Percentiles rank a stretch among this genome's conserved stretches.
Evolutionary conservation across 78 protist genomes (phyloP).

Genomic region (Tieghemostelium lacteum): DNA sequence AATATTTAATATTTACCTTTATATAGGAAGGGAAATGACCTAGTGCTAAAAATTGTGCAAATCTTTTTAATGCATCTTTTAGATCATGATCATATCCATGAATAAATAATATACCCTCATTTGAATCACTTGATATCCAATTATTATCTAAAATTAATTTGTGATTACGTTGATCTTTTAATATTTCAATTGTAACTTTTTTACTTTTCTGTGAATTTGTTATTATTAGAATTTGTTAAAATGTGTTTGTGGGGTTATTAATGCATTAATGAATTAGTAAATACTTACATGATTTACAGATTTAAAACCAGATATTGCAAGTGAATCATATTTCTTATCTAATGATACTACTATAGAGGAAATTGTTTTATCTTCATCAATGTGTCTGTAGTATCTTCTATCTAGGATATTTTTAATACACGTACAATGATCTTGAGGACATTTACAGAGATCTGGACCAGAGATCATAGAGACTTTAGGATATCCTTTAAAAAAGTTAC

Average conservation of each 20-base stretch:
- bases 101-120: constrained; percentile 78
- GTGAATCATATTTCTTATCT: constrained; percentile 64
- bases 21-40: constrained; percentile 82
- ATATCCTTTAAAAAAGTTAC: constrained; percentile 79
- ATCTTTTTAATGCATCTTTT: constrained; percentile 71
- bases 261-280: no score
- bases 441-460: constrained; percentile 70
- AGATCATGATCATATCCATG: constrained; percentile 82
- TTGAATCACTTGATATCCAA: constrained; percentile 71
- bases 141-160: constrained; percentile 38
- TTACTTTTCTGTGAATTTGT: constrained; percentile 2
- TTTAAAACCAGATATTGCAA: constrained; percentile 72
- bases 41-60: constrained; percentile 82
- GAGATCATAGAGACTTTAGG: constrained; percentile 71
- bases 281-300: constrained; percentile 5
- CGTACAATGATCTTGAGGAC: constrained; percentile 18
- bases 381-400: constrained; percentile 46
- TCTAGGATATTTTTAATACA: constrained; percentile 45
- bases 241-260: no score
- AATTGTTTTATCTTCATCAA: constrained; percentile 80
- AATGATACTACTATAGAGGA: constrained; percentile 65
- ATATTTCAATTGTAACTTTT: constrained; percentile 28
- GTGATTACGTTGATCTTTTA: background rate
- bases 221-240: no score
- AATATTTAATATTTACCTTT: no score